Percentiles rank a stretch among this genome's conserved stretches.
These are phyloP conservation scores for Plasmodium cynomolgi DNA, from an alignment of 169 alveolate genomes.

Conservation along the genomic window DNA sequence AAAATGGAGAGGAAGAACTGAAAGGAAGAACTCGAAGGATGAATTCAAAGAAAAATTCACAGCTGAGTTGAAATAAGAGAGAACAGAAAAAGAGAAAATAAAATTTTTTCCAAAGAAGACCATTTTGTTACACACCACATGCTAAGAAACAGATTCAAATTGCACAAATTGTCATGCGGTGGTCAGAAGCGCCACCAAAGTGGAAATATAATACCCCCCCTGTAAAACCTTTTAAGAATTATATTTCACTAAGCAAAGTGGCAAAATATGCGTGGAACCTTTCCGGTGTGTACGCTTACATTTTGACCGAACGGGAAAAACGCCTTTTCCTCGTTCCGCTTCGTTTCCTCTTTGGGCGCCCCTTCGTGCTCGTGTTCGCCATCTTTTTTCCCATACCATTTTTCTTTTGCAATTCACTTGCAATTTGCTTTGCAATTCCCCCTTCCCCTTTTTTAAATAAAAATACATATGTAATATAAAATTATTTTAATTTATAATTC, in stretches of 20 bases:
- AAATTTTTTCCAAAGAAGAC: not conserved
- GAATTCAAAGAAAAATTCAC: not conserved
- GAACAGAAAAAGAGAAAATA: constrained; percentile 6
- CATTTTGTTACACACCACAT: not conserved
- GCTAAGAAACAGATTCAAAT: not conserved
- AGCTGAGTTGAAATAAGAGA: not conserved
- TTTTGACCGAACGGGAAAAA: not conserved
- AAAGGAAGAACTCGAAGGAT: not conserved
- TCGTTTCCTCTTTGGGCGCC: not conserved
- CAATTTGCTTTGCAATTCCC: not conserved
- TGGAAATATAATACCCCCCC: not conserved
- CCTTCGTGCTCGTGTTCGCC: not conserved
- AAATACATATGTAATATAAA: constrained; percentile 40
- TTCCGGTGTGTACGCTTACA: not conserved
- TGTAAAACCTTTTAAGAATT: not conserved
- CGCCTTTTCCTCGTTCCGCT: not conserved
- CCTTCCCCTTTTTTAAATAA: not conserved
- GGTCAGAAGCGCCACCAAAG: not conserved
- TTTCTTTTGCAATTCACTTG: not conserved
- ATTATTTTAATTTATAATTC: constrained; percentile 31
- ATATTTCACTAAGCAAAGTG: not conserved
- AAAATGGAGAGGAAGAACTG: not conserved
- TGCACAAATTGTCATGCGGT: not conserved
- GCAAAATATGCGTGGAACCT: not conserved
- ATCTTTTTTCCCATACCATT: not conserved